phyloP scores from a whole-genome alignment of 495 filamentous ascomycete species.

The Ramalina peruviana region DNA sequence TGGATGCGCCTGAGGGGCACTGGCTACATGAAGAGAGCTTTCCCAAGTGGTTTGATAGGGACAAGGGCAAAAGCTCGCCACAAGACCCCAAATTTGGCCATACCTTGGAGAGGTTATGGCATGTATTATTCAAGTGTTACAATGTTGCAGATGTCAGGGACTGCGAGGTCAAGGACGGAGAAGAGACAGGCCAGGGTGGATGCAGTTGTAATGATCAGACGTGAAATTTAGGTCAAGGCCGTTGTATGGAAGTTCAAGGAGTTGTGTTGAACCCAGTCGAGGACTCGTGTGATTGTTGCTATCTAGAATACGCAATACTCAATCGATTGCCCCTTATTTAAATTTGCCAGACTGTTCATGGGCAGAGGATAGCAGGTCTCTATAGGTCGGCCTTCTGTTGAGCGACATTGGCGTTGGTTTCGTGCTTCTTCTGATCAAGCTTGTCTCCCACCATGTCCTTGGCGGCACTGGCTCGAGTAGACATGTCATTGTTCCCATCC shows the following conservation, averaged over 20 bases:
- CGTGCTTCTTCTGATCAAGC: slow-evolving; percentile 39
- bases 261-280: too few relatives aligned
- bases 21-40: slow-evolving; percentile 5
- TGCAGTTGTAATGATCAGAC: slow-evolving; percentile 3
- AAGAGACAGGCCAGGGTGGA: slow-evolving; percentile 1
- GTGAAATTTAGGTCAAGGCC: too few relatives aligned
- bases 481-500: slow-evolving; percentile 30
- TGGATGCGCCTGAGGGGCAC: slow-evolving; percentile 1
- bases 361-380: background rate
- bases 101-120: slow-evolving; percentile 5
- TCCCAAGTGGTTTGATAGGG: slow-evolving; percentile 2
- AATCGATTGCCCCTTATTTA: too few relatives aligned
- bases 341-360: too few relatives aligned
- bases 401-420: slow-evolving; percentile 1
- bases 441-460: slow-evolving; percentile 45
- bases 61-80: slow-evolving; percentile 4
- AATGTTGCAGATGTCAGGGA: background rate
- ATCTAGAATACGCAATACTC: too few relatives aligned
- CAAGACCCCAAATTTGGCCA: slow-evolving; percentile 4
- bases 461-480: slow-evolving; percentile 38
- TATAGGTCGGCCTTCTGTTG: background rate
- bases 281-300: too few relatives aligned
- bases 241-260: too few relatives aligned
- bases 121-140: slow-evolving; percentile 1
- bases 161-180: slow-evolving; percentile 1